Evolutionary conservation across 2,329 filamentous ascomycete species (phyloP).

Genomic region (Lasiodiplodia theobromae): DNA sequence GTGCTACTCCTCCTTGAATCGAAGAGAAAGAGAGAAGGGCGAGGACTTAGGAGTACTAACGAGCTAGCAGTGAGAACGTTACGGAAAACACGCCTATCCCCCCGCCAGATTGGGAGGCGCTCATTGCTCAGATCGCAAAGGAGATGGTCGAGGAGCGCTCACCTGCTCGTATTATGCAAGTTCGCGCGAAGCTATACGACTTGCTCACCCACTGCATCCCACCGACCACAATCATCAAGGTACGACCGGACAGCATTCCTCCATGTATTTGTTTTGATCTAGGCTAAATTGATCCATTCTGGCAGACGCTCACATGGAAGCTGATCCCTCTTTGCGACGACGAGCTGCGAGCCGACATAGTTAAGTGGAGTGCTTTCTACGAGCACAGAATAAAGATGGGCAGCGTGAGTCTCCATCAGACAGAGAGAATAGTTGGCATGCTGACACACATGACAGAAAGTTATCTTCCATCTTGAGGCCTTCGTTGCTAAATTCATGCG

Average conservation of each 20-base stretch:
- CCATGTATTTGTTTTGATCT: background rate
- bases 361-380: conserved; percentile 96
- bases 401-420: conserved; percentile 54
- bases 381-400: conserved; percentile 93
- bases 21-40: no score
- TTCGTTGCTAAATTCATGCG: conserved; percentile 99
- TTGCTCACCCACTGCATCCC: conserved; percentile 97
- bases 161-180: conserved; percentile 85
- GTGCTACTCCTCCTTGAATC: conserved; percentile 39
- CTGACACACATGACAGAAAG: conserved; percentile 63
- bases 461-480: conserved; percentile 97
- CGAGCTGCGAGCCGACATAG: conserved; percentile 85
- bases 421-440: background rate
- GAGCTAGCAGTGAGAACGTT: conserved; percentile 76
- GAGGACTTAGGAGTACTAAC: background rate
- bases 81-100: conserved; percentile 88
- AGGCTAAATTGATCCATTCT: background rate
- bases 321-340: conserved; percentile 88
- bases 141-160: conserved; percentile 94
- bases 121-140: conserved; percentile 87
- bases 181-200: conserved; percentile 95
- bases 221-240: conserved; percentile 88
- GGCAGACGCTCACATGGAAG: conserved; percentile 85
- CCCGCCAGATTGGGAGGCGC: conserved; percentile 94
- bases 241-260: conserved; percentile 37